A percentile compares a stretch with the other conserved stretches of the same genome.
Conservation (phyloP, 2,329 filamentous ascomycete species). For the Colletotrichum eremochloae region DNA sequence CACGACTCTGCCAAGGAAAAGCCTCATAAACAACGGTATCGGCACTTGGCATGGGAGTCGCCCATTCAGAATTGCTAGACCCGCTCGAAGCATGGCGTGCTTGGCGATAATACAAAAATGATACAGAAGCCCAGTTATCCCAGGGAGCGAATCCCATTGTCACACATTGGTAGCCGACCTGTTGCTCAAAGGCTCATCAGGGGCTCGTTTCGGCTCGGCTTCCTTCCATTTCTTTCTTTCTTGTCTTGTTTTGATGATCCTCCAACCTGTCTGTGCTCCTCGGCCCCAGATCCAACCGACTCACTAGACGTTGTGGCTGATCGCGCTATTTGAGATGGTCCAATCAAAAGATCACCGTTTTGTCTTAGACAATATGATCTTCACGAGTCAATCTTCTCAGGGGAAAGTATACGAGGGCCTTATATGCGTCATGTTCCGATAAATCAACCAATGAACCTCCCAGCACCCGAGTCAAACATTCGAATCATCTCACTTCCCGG, state of each 20-base stretch:
- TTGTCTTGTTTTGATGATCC: constrained; percentile 15
- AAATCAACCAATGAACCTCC: neutral
- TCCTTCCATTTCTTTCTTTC: neutral
- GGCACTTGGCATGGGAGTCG: constrained; percentile 22
- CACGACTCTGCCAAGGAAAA: neutral
- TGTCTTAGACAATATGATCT: constrained; percentile 11
- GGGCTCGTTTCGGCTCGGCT: constrained; percentile 4
- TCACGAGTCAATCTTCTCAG: constrained; percentile 11
- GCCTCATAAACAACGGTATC: neutral
- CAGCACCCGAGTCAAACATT: constrained; percentile 7
- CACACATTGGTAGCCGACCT: neutral
- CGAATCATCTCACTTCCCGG: too few species aligned
- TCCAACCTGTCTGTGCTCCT: constrained; percentile 8
- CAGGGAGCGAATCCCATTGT: constrained; percentile 8
- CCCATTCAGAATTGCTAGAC: neutral
- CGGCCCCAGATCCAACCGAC: neutral
- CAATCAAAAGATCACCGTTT: constrained; percentile 10
- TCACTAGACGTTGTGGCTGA: constrained; percentile 14
- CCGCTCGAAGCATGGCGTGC: constrained; percentile 15
- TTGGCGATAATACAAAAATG: constrained; percentile 19
- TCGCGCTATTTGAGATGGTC: neutral
- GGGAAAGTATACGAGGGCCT: constrained; percentile 2
- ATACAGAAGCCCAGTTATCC: constrained; percentile 4
- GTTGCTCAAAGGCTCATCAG: neutral
- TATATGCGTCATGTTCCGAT: neutral